Evolutionary conservation across 305 asterid species (phyloP).

Genomic region (Ajuga reptans): DNA sequence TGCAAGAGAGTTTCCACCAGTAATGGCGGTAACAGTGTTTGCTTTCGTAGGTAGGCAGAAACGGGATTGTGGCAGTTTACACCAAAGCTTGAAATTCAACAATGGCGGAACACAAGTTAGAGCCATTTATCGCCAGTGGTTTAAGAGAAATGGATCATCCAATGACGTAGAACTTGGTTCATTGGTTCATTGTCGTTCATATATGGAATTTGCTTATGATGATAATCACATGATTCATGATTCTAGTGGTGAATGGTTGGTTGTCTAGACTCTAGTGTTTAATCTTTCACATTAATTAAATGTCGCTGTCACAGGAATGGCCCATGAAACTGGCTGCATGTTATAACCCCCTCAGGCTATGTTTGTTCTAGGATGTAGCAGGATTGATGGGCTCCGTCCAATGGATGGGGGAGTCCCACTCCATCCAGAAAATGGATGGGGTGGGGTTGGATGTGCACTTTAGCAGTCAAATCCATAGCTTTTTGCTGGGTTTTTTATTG

Average conservation of each 20-base stretch:
- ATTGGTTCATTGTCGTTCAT: background rate
- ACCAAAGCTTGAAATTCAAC: slow-evolving; percentile 30
- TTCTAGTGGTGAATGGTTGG: slow-evolving; percentile 17
- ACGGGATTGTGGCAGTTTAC: slow-evolving; percentile 21
- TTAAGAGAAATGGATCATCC: background rate
- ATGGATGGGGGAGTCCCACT: too few relatives aligned
- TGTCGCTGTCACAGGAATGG: slow-evolving; percentile 11
- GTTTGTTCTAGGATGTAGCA: too few relatives aligned
- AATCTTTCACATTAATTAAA: background rate
- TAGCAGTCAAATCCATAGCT: too few relatives aligned
- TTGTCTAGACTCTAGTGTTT: too few relatives aligned
- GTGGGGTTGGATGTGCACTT: too few relatives aligned
- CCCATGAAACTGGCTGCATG: background rate
- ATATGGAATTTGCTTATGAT: background rate
- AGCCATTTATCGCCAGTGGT: slow-evolving; percentile 37
- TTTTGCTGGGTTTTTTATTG: too few relatives aligned
- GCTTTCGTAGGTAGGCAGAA: slow-evolving; percentile 24
- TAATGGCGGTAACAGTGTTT: background rate
- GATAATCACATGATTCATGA: background rate
- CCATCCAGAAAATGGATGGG: too few relatives aligned
- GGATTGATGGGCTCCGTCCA: too few relatives aligned
- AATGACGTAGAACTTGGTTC: background rate
- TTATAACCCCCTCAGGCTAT: too few relatives aligned
- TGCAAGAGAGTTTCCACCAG: background rate
- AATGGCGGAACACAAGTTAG: slow-evolving; percentile 33